Conservation (phyloP, 306 rosid genomes). For the Carpinus fangiana region DNA sequence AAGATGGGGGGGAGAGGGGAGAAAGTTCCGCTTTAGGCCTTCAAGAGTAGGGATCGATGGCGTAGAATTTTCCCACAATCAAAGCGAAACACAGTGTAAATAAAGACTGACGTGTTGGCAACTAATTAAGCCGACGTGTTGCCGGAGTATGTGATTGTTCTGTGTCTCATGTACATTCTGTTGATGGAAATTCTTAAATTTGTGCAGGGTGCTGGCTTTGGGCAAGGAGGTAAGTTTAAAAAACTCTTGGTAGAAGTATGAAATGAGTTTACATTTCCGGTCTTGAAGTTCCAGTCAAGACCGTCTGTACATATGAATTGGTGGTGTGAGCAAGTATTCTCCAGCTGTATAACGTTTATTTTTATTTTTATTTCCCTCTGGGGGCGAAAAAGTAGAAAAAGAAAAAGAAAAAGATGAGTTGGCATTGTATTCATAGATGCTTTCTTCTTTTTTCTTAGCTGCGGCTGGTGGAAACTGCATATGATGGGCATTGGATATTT, state of each 20-base stretch:
- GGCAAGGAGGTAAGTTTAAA: slow-evolving; percentile 17
- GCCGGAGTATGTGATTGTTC: slow-evolving; percentile 12
- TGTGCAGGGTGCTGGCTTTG: slow-evolving; percentile 29
- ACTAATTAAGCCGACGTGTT: slow-evolving; percentile 23
- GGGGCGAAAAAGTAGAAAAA: neutral
- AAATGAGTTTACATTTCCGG: slow-evolving; percentile 33
- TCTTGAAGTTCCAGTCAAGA: slow-evolving; percentile 34
- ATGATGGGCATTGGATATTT: neutral
- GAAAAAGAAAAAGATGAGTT: slow-evolving; percentile 1
- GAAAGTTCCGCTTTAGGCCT: neutral
- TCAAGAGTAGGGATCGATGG: neutral
- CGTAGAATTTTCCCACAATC: slow-evolving; percentile 1
- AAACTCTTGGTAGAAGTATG: slow-evolving; percentile 25
- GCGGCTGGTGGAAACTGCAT: neutral
- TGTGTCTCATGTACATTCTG: slow-evolving; percentile 41
- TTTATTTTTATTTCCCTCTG: slow-evolving; percentile 17
- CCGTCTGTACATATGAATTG: slow-evolving; percentile 43
- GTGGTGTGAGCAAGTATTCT: slow-evolving; percentile 33
- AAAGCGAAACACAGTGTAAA: slow-evolving; percentile 21
- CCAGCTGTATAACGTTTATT: slow-evolving; percentile 23
- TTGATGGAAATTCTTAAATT: slow-evolving; percentile 36
- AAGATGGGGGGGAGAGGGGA: neutral
- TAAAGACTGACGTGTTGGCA: slow-evolving; percentile 23
- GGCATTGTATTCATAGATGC: neutral
- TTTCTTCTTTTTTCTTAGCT: neutral